phyloP scores from a whole-genome alignment of 225 moss, liverwort and hornwort genomes.

The Physcomitrium patens region DNA sequence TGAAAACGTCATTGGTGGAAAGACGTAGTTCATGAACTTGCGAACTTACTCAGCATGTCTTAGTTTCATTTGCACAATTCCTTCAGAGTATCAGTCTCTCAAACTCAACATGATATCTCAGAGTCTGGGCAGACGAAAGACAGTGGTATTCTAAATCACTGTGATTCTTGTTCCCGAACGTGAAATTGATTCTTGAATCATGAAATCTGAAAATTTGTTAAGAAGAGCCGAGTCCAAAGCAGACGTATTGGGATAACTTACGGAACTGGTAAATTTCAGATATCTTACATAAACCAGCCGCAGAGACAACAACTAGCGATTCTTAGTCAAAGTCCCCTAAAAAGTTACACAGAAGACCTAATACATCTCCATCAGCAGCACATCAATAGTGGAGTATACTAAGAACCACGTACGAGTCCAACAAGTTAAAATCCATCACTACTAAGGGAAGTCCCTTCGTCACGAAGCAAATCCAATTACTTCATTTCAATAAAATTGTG shows the following conservation, averaged over 20 bases:
- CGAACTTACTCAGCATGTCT: constrained; percentile 1
- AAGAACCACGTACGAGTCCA: neutral
- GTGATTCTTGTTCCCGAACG: neutral
- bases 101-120: constrained; percentile 2
- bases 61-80: neutral
- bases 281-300: neutral
- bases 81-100: constrained; percentile 12
- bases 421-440: neutral
- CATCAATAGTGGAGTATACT: neutral
- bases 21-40: constrained; percentile 3
- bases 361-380: neutral
- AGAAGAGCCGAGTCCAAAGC: neutral
- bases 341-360: constrained; percentile 1
- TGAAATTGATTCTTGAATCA: neutral
- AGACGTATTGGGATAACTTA: neutral
- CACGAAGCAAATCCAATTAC: neutral
- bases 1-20: neutral
- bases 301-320: neutral
- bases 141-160: neutral
- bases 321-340: neutral
- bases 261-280: neutral
- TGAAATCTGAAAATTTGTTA: neutral
- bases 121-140: neutral
- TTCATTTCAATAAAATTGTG: neutral
- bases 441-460: constrained; percentile 7